A percentile compares a stretch with the other conserved stretches of the same genome.
Conservation (phyloP, 441 rosid genomes). For the Adansonia madagascariensis region DNA sequence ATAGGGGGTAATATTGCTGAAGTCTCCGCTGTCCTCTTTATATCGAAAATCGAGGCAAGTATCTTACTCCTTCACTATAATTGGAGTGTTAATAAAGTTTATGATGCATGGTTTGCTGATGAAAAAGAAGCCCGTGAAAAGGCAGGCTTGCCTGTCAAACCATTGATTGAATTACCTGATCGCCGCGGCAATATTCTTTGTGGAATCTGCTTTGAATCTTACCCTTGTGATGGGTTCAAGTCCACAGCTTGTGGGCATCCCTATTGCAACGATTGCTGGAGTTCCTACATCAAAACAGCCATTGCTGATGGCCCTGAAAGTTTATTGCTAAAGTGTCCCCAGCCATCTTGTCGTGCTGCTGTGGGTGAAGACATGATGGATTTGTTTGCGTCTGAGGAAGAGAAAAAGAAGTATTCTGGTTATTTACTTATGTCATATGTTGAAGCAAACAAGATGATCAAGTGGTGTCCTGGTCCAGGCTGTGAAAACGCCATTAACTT, state of each 20-base stretch:
- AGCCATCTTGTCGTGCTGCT: conserved; percentile 61
- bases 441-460: conserved; percentile 54
- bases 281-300: conserved; percentile 52
- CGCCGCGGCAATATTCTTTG: conserved; percentile 26
- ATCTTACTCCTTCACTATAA: conserved; percentile 43
- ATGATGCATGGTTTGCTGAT: conserved; percentile 25
- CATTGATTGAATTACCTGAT: conserved; percentile 18
- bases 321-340: conserved; percentile 65
- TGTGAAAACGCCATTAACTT: conserved; percentile 61
- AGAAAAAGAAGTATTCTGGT: conserved; percentile 48
- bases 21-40: conserved; percentile 39
- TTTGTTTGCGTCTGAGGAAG: conserved; percentile 42
- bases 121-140: conserved; percentile 23
- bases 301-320: conserved; percentile 71
- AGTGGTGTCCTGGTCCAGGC: conserved; percentile 74
- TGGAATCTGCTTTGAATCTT: conserved; percentile 53
- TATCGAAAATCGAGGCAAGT: conserved; percentile 38
- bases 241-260: conserved; percentile 51
- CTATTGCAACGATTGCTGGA: conserved; percentile 47
- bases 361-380: conserved; percentile 56
- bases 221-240: conserved; percentile 21
- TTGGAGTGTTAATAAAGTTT: conserved; percentile 34
- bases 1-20: conserved; percentile 33
- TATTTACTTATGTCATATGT: conserved; percentile 63
- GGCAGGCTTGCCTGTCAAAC: conserved; percentile 24